Percentiles rank a stretch among this genome's conserved stretches.
phyloP scores from a whole-genome alignment of 2,329 filamentous ascomycete genomes.

The Hypoxylon sp. region DNA sequence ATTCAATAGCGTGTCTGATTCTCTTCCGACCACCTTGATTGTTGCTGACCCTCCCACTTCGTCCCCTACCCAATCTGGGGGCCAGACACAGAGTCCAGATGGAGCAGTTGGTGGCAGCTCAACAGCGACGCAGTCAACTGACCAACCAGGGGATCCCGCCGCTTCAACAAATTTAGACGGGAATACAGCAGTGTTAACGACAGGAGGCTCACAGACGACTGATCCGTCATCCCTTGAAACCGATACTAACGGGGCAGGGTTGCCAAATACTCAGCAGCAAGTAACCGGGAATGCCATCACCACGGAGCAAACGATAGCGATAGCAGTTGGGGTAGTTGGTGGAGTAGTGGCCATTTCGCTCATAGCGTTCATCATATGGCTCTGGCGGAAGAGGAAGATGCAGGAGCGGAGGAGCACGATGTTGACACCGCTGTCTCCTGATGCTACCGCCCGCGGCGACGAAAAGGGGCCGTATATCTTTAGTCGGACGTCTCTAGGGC shows the following conservation, averaged over 20 bases:
- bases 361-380: slow-evolving; percentile 64
- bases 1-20: slow-evolving; percentile 9
- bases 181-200: slow-evolving; percentile 13
- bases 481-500: slow-evolving; percentile 62
- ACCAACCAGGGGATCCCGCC: slow-evolving; percentile 6
- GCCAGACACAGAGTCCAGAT: slow-evolving; percentile 24
- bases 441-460: slow-evolving; percentile 43
- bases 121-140: slow-evolving; percentile 31
- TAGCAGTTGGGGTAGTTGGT: slow-evolving; percentile 66
- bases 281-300: slow-evolving; percentile 47
- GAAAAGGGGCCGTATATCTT: slow-evolving; percentile 56
- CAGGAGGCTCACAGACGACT: slow-evolving; percentile 17
- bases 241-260: slow-evolving; percentile 34
- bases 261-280: slow-evolving; percentile 39
- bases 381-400: slow-evolving; percentile 59
- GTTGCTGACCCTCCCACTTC: slow-evolving; percentile 10
- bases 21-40: slow-evolving; percentile 10
- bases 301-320: slow-evolving; percentile 56
- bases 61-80: slow-evolving; percentile 25
- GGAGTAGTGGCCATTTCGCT: slow-evolving; percentile 61
- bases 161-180: slow-evolving; percentile 8
- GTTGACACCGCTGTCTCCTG: slow-evolving; percentile 61
- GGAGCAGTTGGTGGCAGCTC: slow-evolving; percentile 26
- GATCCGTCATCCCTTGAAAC: slow-evolving; percentile 35
- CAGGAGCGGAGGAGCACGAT: slow-evolving; percentile 62